Base-by-base conservation (phyloP, 768 basidiomycete genomes). In the Serendipita sp. region DNA sequence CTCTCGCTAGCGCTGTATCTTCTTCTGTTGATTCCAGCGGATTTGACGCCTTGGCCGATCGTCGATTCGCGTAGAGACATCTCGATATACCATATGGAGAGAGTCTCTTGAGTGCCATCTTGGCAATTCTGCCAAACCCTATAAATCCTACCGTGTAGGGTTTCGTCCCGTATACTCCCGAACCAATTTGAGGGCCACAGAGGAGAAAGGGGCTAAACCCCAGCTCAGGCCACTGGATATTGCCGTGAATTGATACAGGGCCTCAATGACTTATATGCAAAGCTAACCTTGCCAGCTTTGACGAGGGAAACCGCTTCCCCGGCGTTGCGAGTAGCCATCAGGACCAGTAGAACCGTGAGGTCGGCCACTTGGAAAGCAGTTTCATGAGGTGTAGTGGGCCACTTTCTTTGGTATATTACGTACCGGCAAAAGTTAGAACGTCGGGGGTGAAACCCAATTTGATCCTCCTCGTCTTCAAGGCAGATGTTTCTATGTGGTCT, bases 81-180 rank as follows among this genome's bases (percentile, higher is more conserved):
- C 82, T 77, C 0, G 83, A 86, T 70, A 91, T 79, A 30, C 88
- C 92, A 71, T 97, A 97, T 0, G 89, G 83, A 8, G 88, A 75
- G 44, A 97, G 81, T 2, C 95, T 84, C 1, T 80, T 74, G 46
- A 95, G 80, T 0, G 87, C 88, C 24, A 86, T 86, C 70, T 93
- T 90, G 0, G 92, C 84, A 69, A 98, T 98, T 30, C 95, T 84
- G 3, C 95, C 95, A 69, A 98, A 97, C 11, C 96, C 96, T 37
- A 98, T 78, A 76, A 98, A 96, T 0, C 92, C 93, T 1, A 86
- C 83, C 0, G 86, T 94, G 3, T 51, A 45, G 16, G 84, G 74
- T 74, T 67, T 63, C 53, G 63, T 51, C 74, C 2, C 76, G 74
- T 63, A 74, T 73, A 34, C 67, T 4, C 63, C 86, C 85, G 18